Evolutionary conservation across 805 yeast species (phyloP).

Genomic region (Ogataea nitratoaversa): DNA sequence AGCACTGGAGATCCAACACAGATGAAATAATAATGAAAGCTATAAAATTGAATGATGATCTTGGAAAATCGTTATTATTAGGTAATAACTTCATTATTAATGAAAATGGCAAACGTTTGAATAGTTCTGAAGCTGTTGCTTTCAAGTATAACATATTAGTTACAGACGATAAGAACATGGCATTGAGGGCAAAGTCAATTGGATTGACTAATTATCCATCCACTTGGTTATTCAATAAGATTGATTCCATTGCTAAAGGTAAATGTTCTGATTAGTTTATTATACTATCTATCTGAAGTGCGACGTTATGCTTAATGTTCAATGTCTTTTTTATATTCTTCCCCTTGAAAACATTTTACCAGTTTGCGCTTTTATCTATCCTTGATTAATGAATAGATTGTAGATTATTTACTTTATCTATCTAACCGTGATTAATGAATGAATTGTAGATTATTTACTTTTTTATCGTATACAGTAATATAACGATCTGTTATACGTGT

Average conservation of each 20-base stretch:
- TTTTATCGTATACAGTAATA: no score
- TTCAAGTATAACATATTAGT: constrained; percentile 59
- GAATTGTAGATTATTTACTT: no score
- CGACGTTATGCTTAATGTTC: no score
- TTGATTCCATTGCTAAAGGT: constrained; percentile 44
- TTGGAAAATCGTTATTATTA: constrained; percentile 24
- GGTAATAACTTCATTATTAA: constrained; percentile 23
- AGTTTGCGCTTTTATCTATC: no score
- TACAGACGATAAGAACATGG: constrained; percentile 73
- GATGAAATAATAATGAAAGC: constrained; percentile 64
- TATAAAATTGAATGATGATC: constrained; percentile 32
- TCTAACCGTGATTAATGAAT: no score
- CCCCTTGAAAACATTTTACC: no score
- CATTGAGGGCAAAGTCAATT: constrained; percentile 57
- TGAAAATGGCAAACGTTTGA: constrained; percentile 26
- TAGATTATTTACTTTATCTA: no score
- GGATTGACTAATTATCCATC: constrained; percentile 54
- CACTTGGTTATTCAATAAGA: constrained; percentile 53
- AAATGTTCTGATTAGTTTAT: constrained; percentile 45
- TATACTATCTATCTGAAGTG: no score
- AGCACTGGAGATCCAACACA: constrained; percentile 67
- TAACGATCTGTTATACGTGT: no score
- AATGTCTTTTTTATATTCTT: no score
- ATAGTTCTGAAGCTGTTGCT: constrained; percentile 32
- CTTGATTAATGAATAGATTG: no score